Evolutionary conservation across 1,139 yeast genomes (phyloP), one percentile per base, ranked within the genome.

Genomic region (Pichia sp.): DNA sequence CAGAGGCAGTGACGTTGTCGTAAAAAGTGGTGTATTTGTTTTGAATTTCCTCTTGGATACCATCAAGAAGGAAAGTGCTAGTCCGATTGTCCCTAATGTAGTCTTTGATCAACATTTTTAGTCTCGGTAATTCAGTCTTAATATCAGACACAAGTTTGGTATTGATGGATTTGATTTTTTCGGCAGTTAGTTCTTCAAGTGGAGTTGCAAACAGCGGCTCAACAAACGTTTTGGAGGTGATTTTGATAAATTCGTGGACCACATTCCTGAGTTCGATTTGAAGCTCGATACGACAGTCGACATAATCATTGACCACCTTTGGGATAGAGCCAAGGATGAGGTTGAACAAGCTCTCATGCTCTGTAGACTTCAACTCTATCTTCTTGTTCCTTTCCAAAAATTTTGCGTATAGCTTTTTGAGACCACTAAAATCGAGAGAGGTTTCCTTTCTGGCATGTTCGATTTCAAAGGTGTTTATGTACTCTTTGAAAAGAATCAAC

Each of bases 281-380:
- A 39, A 90, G 73, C 66, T 90, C 97, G 46, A 69, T 75, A 59
- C 88, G 81, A 22, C 96, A 95, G 68, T 91, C 97, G 47, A 85
- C 79, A 88, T 85, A 86, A 65, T 87, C 85, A 61, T 83, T 85
- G 12, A 87, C 85, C n/a, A 89, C 88, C 57, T 80, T 82, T 0
- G 97, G 97, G 2, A 85, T 87, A 1, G 89, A 76, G 39, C 83
- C 87, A 55, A 79, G 74, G 4, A 88, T 86, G 48, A 85, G 66
- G 56, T 79, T 82, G 50, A 83, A 69, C 47, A 82, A 74, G 1
- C 49, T 44, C 26, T 53, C 55, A 21, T 53, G 50, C 10, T 54
- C 51, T 7, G 31, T 43, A 8, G 56, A 50, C 7, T 46, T 55
- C 22, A 54, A 45, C 30, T 47, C 41, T 12, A 44, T 28, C 7